These are phyloP conservation scores for Prunus padus DNA, from an alignment of 306 rosid species.

Conservation along the genomic window DNA sequence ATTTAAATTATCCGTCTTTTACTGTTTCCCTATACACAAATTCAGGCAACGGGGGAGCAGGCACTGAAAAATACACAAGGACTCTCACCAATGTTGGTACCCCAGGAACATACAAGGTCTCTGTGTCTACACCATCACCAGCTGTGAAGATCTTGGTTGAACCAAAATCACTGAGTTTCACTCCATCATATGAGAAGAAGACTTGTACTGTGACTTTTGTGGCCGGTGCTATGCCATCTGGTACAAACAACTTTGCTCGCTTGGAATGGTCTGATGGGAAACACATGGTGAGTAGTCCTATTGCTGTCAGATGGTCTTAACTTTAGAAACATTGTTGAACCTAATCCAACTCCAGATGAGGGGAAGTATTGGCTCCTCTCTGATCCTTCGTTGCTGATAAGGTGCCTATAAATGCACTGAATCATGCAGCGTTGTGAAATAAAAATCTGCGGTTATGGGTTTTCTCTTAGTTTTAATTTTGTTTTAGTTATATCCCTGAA, in stretches of 20 bases:
- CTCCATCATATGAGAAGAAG: constrained; percentile 39
- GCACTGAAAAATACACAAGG: constrained; percentile 50
- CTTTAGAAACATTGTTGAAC: background rate
- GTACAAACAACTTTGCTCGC: constrained; percentile 47
- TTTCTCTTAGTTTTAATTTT: background rate
- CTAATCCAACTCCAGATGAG: background rate
- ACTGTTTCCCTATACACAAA: constrained; percentile 39
- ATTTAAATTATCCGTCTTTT: constrained; percentile 76
- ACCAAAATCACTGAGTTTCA: constrained; percentile 54
- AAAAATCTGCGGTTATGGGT: background rate
- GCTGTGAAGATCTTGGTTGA: constrained; percentile 56
- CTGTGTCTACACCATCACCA: constrained; percentile 30
- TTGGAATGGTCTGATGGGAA: constrained; percentile 74
- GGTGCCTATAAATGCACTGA: background rate
- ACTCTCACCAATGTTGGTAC: constrained; percentile 57
- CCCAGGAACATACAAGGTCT: constrained; percentile 53
- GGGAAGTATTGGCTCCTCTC: background rate
- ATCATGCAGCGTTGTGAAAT: background rate
- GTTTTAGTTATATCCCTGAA: background rate
- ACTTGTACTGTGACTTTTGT: constrained; percentile 57
- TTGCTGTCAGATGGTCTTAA: constrained; percentile 56
- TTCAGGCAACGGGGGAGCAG: constrained; percentile 27
- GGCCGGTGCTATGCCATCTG: constrained; percentile 40
- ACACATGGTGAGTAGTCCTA: constrained; percentile 60
- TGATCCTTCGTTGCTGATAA: background rate